These are phyloP conservation scores for Schizochytrium sp. DNA, from an alignment of 108 stramenopile genomes.

Conservation along the genomic window DNA sequence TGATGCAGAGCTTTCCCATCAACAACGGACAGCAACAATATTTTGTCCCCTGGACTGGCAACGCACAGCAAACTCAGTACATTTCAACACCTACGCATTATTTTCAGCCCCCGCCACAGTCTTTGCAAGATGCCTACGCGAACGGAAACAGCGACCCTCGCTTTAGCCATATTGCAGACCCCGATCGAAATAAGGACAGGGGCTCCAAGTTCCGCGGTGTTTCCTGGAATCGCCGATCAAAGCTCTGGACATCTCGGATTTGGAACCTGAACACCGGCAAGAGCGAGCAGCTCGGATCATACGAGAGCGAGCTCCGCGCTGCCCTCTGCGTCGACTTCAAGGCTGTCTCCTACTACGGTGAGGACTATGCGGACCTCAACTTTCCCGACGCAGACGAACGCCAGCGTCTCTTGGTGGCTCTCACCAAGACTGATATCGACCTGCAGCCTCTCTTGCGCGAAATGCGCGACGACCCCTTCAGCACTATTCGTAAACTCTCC, in stretches of 20 bases:
- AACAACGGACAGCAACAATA: no score
- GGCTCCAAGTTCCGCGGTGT: neutral
- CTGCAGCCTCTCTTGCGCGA: neutral
- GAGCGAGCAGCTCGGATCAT: neutral
- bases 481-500: neutral
- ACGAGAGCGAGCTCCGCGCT: neutral
- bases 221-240: neutral
- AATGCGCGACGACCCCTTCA: neutral
- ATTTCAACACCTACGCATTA: neutral
- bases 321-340: neutral
- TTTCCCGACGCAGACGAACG: neutral
- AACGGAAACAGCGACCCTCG: neutral
- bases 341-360: neutral
- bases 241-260: neutral
- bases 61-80: no score
- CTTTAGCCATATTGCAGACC: neutral
- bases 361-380: neutral
- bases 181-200: neutral
- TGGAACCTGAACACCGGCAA: neutral
- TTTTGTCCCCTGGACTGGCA: no score
- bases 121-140: neutral
- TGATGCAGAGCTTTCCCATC: no score
- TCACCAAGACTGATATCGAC: neutral
- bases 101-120: neutral
- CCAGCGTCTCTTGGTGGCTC: neutral